These are phyloP conservation scores for Citrullus mucosospermus DNA, from an alignment of 306 rosid genomes.

Conservation along the genomic window DNA sequence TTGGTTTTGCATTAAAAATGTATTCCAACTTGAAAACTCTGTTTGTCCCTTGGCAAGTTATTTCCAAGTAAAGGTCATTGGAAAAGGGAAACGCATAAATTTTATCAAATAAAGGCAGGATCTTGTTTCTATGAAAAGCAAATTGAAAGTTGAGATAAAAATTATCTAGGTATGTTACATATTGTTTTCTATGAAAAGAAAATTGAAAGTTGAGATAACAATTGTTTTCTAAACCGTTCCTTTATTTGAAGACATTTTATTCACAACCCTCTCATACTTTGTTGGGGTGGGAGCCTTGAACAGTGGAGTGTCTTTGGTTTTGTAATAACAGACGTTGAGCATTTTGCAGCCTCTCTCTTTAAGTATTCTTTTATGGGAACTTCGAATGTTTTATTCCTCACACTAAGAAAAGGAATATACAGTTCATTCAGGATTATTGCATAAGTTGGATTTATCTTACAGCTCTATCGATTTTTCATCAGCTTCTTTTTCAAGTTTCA, in stretches of 20 bases:
- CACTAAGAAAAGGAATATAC: neutral
- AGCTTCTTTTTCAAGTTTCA: neutral
- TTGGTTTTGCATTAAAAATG: neutral
- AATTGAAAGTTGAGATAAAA: neutral
- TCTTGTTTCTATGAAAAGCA: neutral
- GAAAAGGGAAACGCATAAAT: neutral
- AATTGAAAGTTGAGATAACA: neutral
- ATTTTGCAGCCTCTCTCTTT: neutral
- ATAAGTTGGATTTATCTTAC: neutral
- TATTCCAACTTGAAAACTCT: neutral
- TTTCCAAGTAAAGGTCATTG: too few species aligned
- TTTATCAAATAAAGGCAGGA: neutral
- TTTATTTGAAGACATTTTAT: neutral
- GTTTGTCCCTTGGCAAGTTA: neutral
- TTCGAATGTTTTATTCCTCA: neutral
- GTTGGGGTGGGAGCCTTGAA: neutral
- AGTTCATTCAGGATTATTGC: neutral
- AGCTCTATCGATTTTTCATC: neutral
- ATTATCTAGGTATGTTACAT: neutral
- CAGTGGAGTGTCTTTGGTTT: neutral
- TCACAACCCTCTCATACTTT: neutral
- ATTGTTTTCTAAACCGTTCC: neutral
- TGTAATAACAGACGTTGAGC: neutral
- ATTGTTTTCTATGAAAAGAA: neutral
- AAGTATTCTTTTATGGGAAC: neutral